Conservation (phyloP, 2,329 filamentous ascomycete species). For the Cladorrhinum sp. region DNA sequence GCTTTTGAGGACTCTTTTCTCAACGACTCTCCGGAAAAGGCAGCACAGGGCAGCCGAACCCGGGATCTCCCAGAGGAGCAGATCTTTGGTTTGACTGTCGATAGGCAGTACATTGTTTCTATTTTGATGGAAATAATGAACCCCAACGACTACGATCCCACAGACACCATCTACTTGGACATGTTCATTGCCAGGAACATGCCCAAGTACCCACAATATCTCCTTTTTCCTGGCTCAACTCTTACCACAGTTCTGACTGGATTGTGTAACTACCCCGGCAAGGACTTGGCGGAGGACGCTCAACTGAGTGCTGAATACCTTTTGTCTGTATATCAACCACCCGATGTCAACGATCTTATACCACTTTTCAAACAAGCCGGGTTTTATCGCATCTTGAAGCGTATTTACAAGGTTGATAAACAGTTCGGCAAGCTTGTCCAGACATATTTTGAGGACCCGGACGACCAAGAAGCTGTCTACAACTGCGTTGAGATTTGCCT, state of each 20-base stretch:
- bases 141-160: slow-evolving; percentile 66
- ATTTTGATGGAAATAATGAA: slow-evolving; percentile 92
- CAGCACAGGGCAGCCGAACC: slow-evolving; percentile 50
- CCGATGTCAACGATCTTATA: slow-evolving; percentile 73
- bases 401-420: slow-evolving; percentile 75
- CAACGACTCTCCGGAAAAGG: slow-evolving; percentile 71
- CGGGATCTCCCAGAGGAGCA: slow-evolving; percentile 61
- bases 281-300: slow-evolving; percentile 83
- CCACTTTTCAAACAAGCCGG: slow-evolving; percentile 73
- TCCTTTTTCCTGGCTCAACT: slow-evolving; percentile 82
- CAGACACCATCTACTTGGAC: slow-evolving; percentile 90
- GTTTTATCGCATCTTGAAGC: slow-evolving; percentile 90
- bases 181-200: slow-evolving; percentile 98
- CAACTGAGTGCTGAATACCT: slow-evolving; percentile 97
- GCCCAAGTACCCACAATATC: slow-evolving; percentile 94
- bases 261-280: slow-evolving; percentile 78
- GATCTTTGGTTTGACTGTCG: slow-evolving; percentile 69
- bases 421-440: slow-evolving; percentile 76
- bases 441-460: slow-evolving; percentile 80
- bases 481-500: slow-evolving; percentile 75
- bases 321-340: slow-evolving; percentile 86
- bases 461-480: slow-evolving; percentile 74
- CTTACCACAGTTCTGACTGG: slow-evolving; percentile 77
- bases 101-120: slow-evolving; percentile 87
- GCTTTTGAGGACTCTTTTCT: slow-evolving; percentile 94